Evolutionary conservation across 345 rosid species (phyloP).

Genomic region (Diplotaxis tenuifolia): DNA sequence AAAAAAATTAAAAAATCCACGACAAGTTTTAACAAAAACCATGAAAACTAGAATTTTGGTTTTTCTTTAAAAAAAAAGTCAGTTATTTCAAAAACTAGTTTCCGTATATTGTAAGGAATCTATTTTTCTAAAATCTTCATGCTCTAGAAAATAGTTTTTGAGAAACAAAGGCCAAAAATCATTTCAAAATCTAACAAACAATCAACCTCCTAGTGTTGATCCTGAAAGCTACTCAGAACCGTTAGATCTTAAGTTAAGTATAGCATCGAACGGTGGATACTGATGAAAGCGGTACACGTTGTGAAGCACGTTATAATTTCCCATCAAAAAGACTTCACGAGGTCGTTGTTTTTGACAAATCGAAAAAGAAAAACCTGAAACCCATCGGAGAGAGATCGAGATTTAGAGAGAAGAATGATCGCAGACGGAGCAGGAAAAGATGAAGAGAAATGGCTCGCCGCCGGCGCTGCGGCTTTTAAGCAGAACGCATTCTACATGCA

Average conservation of each 20-base stretch:
- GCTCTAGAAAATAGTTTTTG: too few species aligned
- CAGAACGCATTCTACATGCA: conserved; percentile 98
- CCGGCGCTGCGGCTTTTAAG: conserved; percentile 89
- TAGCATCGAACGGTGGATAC: conserved; percentile 15
- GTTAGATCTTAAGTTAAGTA: conserved; percentile 12
- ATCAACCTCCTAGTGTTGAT: too few species aligned
- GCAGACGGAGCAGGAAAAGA: conserved; percentile 73
- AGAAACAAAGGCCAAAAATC: too few species aligned
- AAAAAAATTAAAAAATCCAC: too few species aligned
- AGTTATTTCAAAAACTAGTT: too few species aligned
- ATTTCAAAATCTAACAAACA: too few species aligned
- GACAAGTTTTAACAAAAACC: too few species aligned
- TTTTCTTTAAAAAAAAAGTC: too few species aligned
- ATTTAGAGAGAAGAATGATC: conserved; percentile 57
- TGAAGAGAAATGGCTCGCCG: conserved; percentile 97
- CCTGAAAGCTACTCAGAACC: not conserved
- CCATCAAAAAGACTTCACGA: conserved; percentile 24
- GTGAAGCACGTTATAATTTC: conserved; percentile 13
- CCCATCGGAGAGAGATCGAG: conserved; percentile 36
- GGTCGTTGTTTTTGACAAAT: conserved; percentile 28
- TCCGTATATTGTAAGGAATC: too few species aligned
- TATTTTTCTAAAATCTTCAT: too few species aligned
- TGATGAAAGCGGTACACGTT: not conserved
- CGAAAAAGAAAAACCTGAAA: conserved; percentile 23
- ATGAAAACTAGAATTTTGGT: too few species aligned